Percentiles rank a stretch among this genome's conserved stretches.
Evolutionary conservation across 768 basidiomycete species (phyloP).

Genomic region (Termitomyces sp.): DNA sequence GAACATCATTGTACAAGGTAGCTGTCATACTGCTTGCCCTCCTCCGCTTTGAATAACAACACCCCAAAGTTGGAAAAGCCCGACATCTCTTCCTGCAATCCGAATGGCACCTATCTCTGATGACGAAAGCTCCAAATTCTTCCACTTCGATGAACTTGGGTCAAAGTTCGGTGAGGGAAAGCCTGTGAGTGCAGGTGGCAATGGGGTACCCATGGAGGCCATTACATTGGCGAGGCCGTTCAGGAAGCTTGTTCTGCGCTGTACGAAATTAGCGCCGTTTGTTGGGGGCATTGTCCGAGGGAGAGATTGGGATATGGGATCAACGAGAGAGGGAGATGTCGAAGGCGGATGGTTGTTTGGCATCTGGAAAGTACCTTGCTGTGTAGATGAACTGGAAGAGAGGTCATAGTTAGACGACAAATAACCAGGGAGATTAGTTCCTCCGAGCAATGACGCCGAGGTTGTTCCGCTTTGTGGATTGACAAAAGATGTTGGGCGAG

Average conservation of each 20-base stretch:
- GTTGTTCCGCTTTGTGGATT: conserved; percentile 48
- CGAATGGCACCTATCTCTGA: conserved; percentile 59
- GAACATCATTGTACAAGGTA: conserved; percentile 6
- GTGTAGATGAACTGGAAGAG: conserved; percentile 26
- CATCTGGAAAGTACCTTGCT: conserved; percentile 40
- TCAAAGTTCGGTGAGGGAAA: conserved; percentile 55
- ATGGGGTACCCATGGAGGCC: conserved; percentile 49
- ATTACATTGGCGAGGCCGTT: conserved; percentile 54
- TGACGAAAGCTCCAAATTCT: conserved; percentile 52
- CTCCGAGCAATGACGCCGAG: conserved; percentile 64
- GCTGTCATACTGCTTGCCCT: conserved; percentile 44
- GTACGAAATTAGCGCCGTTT: conserved; percentile 33
- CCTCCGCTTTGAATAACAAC: conserved; percentile 59
- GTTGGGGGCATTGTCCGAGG: conserved; percentile 28
- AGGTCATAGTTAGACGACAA: conserved; percentile 39
- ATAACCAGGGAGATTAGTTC: conserved; percentile 42
- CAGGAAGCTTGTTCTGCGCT: conserved; percentile 57
- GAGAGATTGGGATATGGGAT: conserved; percentile 35
- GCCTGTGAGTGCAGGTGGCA: conserved; percentile 73
- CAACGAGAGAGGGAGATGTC: conserved; percentile 37
- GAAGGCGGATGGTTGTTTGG: conserved; percentile 35
- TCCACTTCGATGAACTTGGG: conserved; percentile 56
- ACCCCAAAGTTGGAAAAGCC: conserved; percentile 70
- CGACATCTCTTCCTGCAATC: conserved; percentile 68
- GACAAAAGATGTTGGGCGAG: conserved; percentile 27